Evolutionary conservation across 257 asterid genomes (phyloP), one percentile per base, ranked within the genome.

Genomic region (Perilla frutescens): DNA sequence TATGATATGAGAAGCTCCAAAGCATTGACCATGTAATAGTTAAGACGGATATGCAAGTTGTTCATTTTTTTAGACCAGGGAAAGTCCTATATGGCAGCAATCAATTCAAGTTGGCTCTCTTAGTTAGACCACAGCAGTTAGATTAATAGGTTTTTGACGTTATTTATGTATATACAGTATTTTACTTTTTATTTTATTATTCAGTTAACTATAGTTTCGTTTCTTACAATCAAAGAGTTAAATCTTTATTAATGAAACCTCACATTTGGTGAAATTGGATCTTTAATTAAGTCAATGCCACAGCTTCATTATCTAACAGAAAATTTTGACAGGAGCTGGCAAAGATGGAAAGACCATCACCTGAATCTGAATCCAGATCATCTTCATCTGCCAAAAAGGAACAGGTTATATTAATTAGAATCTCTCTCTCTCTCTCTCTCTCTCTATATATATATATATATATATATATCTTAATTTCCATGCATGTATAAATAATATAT

Each of bases 331-430:
- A 84, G 88, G 79, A 66, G 13, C n/a, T 37, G n/a, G 40, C 67
- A 37, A 82, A 82, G 67, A 75, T 49, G 57, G 87, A 80, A 66
- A 81, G 79, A 70, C 80, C 89, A 66, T 80, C 91, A 6, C 74
- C 87, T 39, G 91, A 83, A 74, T 72, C 85, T 36, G 87, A 83
- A 66, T 87, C 88, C 70, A 81, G 80, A 69, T 72, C 85, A 67
- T 75, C 90, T 73, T 89, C 91, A 9, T 80, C 86, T 37, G 77
- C 86, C 70, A 79, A 74, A 81, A 75, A 66, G 45, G 80, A 78
- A n/a, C 82, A 76, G 56, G 56, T 50, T 50, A 4, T 34, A 34
- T 4, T 34, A 34, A 34, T 34, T 34, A 20, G 26, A 20, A 1
- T 20, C 26, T 20, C 26, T 20, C 26, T 20, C 26, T 20, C 26